Evolutionary conservation across 768 basidiomycete species (phyloP), one percentile per base, ranked within the genome.

Genomic region (Mycena pura): DNA sequence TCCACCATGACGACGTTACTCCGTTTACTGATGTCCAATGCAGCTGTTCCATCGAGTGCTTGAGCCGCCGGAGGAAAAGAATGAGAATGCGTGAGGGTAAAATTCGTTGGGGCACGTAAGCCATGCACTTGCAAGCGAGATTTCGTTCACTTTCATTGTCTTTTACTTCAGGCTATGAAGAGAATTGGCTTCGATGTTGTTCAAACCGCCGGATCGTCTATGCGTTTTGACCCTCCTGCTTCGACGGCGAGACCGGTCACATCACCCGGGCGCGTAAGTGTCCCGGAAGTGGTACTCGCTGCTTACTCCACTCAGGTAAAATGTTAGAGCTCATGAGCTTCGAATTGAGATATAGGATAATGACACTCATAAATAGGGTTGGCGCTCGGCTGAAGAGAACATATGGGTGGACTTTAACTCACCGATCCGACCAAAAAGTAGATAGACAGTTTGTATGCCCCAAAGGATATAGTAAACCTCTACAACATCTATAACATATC

Each of bases 201-300:
- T 19, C 54, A 56, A 17, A 56, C 54, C 22, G 54, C 54, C 24
- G 54, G 54, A 13, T 56, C 54, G 21, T 56, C 54, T 3, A 41
- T 56, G 6, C 54, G 54, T 6, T 56, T 56, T 32, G 54, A 56
- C 22, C 54, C 54, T 5, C 54, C 54, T 21, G 54, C 54, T 9
- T 7, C n/a, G 6, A 45, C 41, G n/a, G 54, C 54, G 11, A 13
- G 54, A n/a, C 54, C 54, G 21, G 45, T 56, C 21, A 56, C 54
- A n/a, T n/a, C n/a, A n/a, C n/a, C n/a, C n/a, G n/a, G n/a, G n/a
- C n/a, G n/a, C n/a, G n/a, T n/a, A n/a, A n/a, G n/a, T n/a, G n/a
- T n/a, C n/a, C n/a, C n/a, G n/a, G n/a, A n/a, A n/a, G n/a, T n/a
- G n/a, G n/a, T n/a, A n/a, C n/a, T n/a, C n/a, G n/a, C n/a, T n/a